A percentile compares a stretch with the other conserved stretches of the same genome.
phyloP scores from a whole-genome alignment of 208 protist species.

The Trypanosomatidae sp. region DNA sequence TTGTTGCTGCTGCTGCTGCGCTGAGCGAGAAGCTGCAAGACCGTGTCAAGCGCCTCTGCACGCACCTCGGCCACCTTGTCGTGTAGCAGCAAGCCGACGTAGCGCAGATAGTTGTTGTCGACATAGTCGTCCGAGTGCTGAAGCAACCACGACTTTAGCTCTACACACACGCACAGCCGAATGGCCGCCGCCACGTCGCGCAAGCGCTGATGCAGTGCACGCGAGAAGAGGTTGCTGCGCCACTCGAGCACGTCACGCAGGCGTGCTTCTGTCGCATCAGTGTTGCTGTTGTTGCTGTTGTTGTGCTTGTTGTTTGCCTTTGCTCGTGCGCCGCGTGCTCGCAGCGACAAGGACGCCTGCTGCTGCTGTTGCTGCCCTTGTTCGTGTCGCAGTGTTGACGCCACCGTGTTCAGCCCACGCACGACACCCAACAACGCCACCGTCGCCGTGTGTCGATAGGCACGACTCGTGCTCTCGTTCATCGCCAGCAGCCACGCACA shows the following conservation, averaged over 20 bases:
- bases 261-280: no score
- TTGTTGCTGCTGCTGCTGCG: conserved; percentile 39
- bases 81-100: conserved; percentile 83
- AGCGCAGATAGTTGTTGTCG: conserved; percentile 82
- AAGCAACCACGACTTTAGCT: conserved; percentile 59
- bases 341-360: no score
- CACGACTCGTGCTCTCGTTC: conserved; percentile 79
- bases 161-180: conserved; percentile 52
- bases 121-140: conserved; percentile 69
- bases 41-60: conserved; percentile 56
- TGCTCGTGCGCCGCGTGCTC: no score
- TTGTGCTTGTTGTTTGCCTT: neutral
- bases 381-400: conserved; percentile 29
- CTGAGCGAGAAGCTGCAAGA: conserved; percentile 42
- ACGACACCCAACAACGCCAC: conserved; percentile 52
- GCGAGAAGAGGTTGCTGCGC: conserved; percentile 70
- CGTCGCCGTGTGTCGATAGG: conserved; percentile 78
- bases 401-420: conserved; percentile 49
- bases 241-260: no score
- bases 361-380: conserved; percentile 20
- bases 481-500: conserved; percentile 86
- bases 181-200: conserved; percentile 78
- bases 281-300: no score
- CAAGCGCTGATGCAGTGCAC: conserved; percentile 70
- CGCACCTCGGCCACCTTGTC: conserved; percentile 77